Base-by-base conservation (phyloP, 1,139 yeast genomes). In the Wickerhamomyces sp. region DNA sequence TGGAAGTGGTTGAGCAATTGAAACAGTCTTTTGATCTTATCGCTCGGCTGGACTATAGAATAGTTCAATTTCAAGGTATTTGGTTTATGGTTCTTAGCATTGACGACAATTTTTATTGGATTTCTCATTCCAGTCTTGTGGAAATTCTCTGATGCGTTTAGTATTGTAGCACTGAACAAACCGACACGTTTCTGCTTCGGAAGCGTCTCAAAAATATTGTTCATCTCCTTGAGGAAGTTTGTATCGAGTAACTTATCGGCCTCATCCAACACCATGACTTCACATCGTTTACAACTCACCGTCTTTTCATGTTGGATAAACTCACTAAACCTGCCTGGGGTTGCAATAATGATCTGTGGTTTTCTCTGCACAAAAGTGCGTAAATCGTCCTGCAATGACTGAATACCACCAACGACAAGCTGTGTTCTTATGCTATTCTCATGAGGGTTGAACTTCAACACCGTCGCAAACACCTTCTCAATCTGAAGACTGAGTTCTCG, bases 121-220 rank as follows among this genome's bases (percentile, higher is more conserved):
- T 89, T 88, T 40, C 94, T 71, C 74, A 89, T 75, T 13, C 96
- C 96, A 0, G 89, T 76, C 45, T 77, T 73, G 59, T 81, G 81
- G 16, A 83, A 72, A 30, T 71, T 68, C 36, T 70, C 66, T 14
- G 86, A 88, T 0, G 95, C 95, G 32, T 86, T 77, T 2, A 86
- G 74, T 30, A 89, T 75, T 0, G 97, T 89, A 2, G 97, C 97
- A 2, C 95, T 86, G 55, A 88, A 89, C 22, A 89, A 65, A 1
- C 98, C 98, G 0, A 95, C 88, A 52, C 98, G 72, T 52, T 95
- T 75, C 61, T 91, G 98, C 49, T 85, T 82, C 0, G 98, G 96
- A 26, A 89, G 63, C 31, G 70, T 61, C 33, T 74, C 70, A 30
- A 88, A 66, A 21, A 88, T 84, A 25, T 70, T 64, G 25, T 79